A percentile compares a stretch with the other conserved stretches of the same genome.
Conservation (phyloP, 2,329 filamentous ascomycete species). For the Penicillium thymicola region DNA sequence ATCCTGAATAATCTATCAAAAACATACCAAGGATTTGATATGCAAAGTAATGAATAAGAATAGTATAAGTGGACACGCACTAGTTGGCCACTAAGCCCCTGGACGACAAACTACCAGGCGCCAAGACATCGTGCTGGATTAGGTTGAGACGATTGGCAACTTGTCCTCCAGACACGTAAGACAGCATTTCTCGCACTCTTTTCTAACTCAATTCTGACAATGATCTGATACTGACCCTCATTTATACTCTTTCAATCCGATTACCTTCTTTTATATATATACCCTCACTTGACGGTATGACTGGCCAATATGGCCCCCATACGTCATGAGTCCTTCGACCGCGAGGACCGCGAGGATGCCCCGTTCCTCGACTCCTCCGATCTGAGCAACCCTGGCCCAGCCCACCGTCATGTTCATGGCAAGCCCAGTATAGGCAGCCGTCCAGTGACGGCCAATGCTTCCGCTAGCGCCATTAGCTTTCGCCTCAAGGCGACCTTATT, state of each 20-base stretch:
- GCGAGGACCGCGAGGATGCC: conserved; percentile 26
- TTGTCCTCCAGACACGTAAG: neutral
- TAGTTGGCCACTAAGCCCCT: conserved; percentile 4
- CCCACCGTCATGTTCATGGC: neutral
- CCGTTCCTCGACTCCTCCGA: conserved; percentile 29
- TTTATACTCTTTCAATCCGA: neutral
- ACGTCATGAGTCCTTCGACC: conserved; percentile 24
- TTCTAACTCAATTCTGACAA: neutral
- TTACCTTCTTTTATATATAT: conserved; percentile 1
- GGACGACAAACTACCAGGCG: neutral
- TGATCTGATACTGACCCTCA: neutral
- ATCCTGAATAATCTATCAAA: neutral
- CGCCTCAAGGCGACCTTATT: conserved; percentile 44
- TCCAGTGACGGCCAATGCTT: conserved; percentile 5
- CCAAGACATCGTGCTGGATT: conserved; percentile 17
- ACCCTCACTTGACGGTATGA: conserved; percentile 17
- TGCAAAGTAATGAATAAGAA: neutral
- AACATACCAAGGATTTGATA: neutral
- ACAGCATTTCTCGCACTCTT: neutral
- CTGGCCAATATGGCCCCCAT: conserved; percentile 23
- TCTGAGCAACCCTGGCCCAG: neutral
- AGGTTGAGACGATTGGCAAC: conserved; percentile 21
- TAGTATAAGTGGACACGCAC: neutral
- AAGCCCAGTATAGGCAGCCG: conserved; percentile 1
- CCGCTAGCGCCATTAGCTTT: conserved; percentile 29